These are phyloP conservation scores for Lecanicillium sp. DNA, from an alignment of 2,329 filamentous ascomycete genomes.

Conservation along the genomic window DNA sequence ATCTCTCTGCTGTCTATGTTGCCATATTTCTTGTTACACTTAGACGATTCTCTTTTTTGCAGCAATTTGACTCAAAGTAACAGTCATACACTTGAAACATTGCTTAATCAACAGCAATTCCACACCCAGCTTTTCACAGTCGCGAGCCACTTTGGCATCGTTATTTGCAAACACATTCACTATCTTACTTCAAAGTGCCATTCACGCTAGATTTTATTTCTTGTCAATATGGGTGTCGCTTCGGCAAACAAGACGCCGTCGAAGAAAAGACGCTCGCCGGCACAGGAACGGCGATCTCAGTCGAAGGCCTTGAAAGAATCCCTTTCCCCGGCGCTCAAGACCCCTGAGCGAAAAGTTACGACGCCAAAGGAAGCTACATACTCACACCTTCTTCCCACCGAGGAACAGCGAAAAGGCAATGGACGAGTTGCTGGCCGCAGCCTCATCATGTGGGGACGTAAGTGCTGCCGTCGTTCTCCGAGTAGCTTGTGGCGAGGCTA, in stretches of 20 bases:
- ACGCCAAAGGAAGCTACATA: constrained; percentile 2
- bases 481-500: neutral
- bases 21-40: too few species aligned
- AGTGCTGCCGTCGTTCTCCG: constrained; percentile 14
- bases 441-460: constrained; percentile 36
- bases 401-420: constrained; percentile 18
- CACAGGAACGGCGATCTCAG: constrained; percentile 10
- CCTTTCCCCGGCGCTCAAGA: constrained; percentile 1
- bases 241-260: constrained; percentile 13
- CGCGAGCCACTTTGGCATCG: too few species aligned
- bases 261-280: constrained; percentile 11
- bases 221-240: constrained; percentile 11
- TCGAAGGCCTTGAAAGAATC: constrained; percentile 8
- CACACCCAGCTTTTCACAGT: too few species aligned
- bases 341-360: too few species aligned
- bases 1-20: too few species aligned
- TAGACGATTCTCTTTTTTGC: too few species aligned
- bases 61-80: too few species aligned
- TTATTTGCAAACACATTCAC: too few species aligned
- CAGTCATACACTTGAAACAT: too few species aligned
- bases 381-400: constrained; percentile 8
- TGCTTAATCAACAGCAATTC: too few species aligned
- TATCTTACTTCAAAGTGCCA: too few species aligned
- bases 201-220: too few species aligned
- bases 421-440: constrained; percentile 26